phyloP scores from a whole-genome alignment of 805 yeast genomes.

The Candida piceae region DNA sequence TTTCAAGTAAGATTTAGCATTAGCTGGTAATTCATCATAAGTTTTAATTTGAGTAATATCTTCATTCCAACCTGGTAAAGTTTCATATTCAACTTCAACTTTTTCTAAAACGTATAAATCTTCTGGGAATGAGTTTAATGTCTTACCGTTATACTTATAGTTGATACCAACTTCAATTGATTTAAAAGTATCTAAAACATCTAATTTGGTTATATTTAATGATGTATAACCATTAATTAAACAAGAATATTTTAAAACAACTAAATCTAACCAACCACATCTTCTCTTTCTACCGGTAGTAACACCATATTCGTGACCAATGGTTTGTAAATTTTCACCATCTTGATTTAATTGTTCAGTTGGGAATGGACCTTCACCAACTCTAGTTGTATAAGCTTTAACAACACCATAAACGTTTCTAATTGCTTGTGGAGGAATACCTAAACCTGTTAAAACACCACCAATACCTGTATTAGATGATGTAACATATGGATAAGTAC shows the following conservation, averaged over 20 bases:
- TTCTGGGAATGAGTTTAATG: conserved; percentile 81
- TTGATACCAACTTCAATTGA: conserved; percentile 86
- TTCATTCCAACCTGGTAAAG: conserved; percentile 91
- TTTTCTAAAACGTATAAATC: conserved; percentile 77
- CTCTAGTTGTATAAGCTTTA: conserved; percentile 97
- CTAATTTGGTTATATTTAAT: conserved; percentile 91
- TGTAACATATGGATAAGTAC: conserved; percentile 97
- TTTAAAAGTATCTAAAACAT: conserved; percentile 85
- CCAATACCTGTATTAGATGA: conserved; percentile 96
- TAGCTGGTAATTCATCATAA: conserved; percentile 79
- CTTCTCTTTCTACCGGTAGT: conserved; percentile 99
- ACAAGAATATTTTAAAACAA: conserved; percentile 86
- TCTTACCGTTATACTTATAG: conserved; percentile 75
- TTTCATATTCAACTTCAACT: conserved; percentile 87
- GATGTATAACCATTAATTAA: conserved; percentile 93
- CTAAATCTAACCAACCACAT: conserved; percentile 98
- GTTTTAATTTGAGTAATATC: conserved; percentile 69
- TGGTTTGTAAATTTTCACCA: conserved; percentile 82
- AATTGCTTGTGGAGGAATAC: conserved; percentile 86
- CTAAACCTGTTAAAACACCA: conserved; percentile 95
- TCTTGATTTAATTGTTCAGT: conserved; percentile 86
- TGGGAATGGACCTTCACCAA: conserved; percentile 99
- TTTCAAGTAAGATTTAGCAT: conserved; percentile 78
- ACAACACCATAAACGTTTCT: conserved; percentile 89
- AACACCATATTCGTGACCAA: conserved; percentile 96